Conservation (phyloP, 805 yeast genomes). For the Metschnikowia continentalis region DNA sequence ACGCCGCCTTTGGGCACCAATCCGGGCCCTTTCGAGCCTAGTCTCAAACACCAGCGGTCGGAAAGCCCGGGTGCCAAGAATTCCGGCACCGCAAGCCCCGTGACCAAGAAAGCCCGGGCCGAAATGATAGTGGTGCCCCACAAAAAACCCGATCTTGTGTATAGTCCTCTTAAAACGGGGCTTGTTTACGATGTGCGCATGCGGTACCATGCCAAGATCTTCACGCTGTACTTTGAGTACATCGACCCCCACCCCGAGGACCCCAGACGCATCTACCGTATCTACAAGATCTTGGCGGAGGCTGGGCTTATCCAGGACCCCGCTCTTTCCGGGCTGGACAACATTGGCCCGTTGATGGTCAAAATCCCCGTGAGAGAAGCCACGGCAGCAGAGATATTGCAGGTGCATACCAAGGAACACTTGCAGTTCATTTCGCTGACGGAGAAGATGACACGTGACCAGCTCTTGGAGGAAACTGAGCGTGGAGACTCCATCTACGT, state of each 20-base stretch:
- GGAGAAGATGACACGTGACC: conserved; percentile 70
- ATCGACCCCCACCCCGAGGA: conserved; percentile 99
- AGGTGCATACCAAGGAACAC: conserved; percentile 83
- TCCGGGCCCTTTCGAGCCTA: background rate
- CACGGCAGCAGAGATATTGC: conserved; percentile 72
- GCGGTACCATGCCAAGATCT: conserved; percentile 95
- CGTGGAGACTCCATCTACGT: conserved; percentile 92
- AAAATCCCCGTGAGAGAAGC: conserved; percentile 93
- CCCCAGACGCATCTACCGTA: conserved; percentile 91
- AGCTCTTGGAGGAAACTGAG: conserved; percentile 77
- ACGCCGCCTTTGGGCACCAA: background rate
- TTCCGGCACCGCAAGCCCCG: background rate
- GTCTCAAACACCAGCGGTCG: background rate
- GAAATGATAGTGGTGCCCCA: conserved; percentile 47
- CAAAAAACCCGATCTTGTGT: conserved; percentile 62
- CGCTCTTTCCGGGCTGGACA: conserved; percentile 63
- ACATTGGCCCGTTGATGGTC: conserved; percentile 81
- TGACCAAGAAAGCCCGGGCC: conserved; percentile 1
- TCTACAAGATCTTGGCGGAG: conserved; percentile 89
- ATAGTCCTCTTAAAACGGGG: conserved; percentile 82
- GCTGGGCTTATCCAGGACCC: conserved; percentile 86
- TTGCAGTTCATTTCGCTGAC: conserved; percentile 72
- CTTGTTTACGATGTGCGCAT: conserved; percentile 93
- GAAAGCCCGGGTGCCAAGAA: background rate
- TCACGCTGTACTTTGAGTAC: conserved; percentile 86